Base-by-base conservation (phyloP, 148 eudicot genomes). In the Pharnaceum exiguum region DNA sequence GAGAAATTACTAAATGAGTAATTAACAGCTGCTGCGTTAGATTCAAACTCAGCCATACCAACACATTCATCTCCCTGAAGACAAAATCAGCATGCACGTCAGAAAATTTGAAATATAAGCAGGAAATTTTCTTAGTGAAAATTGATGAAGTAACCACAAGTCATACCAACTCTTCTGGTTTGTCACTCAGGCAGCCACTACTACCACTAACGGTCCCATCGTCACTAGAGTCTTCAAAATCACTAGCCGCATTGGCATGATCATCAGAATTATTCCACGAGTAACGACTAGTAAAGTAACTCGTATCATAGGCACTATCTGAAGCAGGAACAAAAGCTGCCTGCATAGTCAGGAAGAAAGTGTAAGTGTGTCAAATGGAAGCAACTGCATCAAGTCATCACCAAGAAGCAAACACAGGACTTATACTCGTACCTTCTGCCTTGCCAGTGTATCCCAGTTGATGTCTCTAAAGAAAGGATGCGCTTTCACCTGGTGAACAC, bases 261-360 rank as follows among this genome's bases (percentile, higher is more conserved):
- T 84, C 95, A 65, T 89, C 99, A 15, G 93, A 80, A 46, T 80
- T 71, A 72, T 94, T 89, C 99, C 96, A 94, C 0, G 96, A 73
- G 71, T 64, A 84, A 35, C 99, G 89, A 70, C 96, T 79, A 21
- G 95, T 89, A 63, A 94, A 94, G 76, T 94, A 94, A 53, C 96
- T 89, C 7, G 99, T 94, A 65, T 94, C 99, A 66, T 70, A 63
- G 49, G 91, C 95, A 70, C 89, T 81, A 53, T 94, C 99, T 2
- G 85, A 94, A 29, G 96, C 77, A 59, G 99, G 99, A 56, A 94
- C 90, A 82, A 94, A 94, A 43, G 99, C 96, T 63, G 96, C 99
- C 99, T 94, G 89, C 45, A 43, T 44, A 64, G 43, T 43, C n/a
- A 48, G 23, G 51, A 62, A 63, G 43, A 46, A 46, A 45, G 9